phyloP scores from a whole-genome alignment of 1,139 yeast genomes.

The Hanseniaspora uvarum region DNA sequence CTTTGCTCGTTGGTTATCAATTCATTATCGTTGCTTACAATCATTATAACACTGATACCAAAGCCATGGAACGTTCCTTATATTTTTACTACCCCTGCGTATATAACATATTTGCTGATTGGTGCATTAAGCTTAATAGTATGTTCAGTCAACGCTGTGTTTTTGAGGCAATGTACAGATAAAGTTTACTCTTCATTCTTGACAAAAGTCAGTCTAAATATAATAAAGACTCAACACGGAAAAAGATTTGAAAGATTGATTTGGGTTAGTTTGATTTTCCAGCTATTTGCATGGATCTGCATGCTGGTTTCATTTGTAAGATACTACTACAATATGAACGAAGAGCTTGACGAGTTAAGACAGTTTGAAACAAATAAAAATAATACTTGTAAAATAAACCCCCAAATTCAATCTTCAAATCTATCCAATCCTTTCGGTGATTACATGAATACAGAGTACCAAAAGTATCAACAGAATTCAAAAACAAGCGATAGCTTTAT shows the following conservation, averaged over 20 bases:
- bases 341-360: conserved; percentile 9
- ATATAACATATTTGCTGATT: background rate
- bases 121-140: background rate
- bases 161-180: conserved; percentile 2
- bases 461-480: background rate
- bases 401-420: background rate
- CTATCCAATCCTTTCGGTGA: conserved; percentile 3
- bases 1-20: background rate
- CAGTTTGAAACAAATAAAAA: background rate
- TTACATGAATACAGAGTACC: background rate
- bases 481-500: background rate
- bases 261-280: conserved; percentile 10
- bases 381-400: background rate
- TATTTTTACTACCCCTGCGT: conserved; percentile 1
- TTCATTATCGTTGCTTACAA: background rate
- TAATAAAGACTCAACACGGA: conserved; percentile 5
- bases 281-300: background rate
- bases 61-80: background rate
- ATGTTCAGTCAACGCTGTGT: conserved; percentile 5
- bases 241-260: background rate
- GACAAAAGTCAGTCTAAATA: conserved; percentile 10
- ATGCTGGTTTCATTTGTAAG: conserved; percentile 3
- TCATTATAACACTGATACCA: conserved; percentile 1
- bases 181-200: background rate
- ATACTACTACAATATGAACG: conserved; percentile 8